Evolutionary conservation across 768 basidiomycete species (phyloP), one percentile per base, ranked within the genome.

Genomic region (Rhodosporidiobolus sp.): DNA sequence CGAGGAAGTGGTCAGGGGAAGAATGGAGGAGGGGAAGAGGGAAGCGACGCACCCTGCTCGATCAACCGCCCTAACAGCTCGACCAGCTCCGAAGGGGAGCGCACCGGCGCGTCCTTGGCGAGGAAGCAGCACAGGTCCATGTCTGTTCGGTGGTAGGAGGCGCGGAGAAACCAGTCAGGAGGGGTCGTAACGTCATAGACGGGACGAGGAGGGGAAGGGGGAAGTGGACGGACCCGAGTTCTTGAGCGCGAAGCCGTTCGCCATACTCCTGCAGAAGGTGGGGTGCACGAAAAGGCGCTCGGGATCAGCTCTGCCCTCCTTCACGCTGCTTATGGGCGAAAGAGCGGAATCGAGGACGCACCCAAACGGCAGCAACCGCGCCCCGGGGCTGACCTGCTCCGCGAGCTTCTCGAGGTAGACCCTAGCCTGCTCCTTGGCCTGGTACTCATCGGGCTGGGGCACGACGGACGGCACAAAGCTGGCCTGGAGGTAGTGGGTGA

Each of bases 61-160:
- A 98, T 87, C 69, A 97, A 85, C 82, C 94, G 90, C 56, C 92
- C 94, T 56, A 97, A 86, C 87, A 91, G 90, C 73, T 89, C 91
- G 76, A 99, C 95, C 55, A 98, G 87, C 85, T 97, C 91, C 53
- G 89, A 85, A 20, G 95, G 89, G 46, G 89, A 74, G 11, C 86
- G 75, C 87, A 87, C 69, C 84, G 90, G 82, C 88, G 88, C 77
- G 68, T 88, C 86, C 16, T 91, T 65, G 14, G 32, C 50, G 80
- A 96, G 92, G 80, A 99, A 86, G 82, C 94, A 97, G 80, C 94
- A 97, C 46, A 99, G 84, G 83, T 99, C 95, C 95, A 99, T 98
- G 82, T 99, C 95, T 97, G 78, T 22, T 26, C 16, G 10, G 49
- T 26, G 38, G 16, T 35, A 48, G 46, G 19, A 30, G 10, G n/a